Base-by-base conservation (phyloP, 1,284 basidiomycete genomes). In the Termitomyces sp. region DNA sequence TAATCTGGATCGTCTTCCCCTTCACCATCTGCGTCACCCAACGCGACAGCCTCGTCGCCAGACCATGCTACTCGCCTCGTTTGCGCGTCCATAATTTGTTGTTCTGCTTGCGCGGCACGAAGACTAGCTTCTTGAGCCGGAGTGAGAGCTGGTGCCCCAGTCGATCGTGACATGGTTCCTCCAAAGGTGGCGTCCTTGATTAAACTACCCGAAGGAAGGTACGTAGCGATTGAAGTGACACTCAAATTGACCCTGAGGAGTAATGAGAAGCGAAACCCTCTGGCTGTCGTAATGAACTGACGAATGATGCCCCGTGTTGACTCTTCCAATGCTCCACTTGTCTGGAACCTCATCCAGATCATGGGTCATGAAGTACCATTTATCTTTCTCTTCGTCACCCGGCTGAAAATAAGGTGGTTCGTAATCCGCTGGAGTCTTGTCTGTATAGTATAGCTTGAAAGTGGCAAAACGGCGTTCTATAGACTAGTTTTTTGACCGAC, bases 381-480 rank as follows among this genome's bases (percentile, higher is more conserved):
- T 85, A 63, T 90, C 84, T 57, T 78, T 81, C 13, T 83, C 75
- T 9, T 70, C 69, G 64, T 91, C 86, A 0, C 83, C 88, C 6
- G 85, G 69, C 52, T 79, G 77, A 64, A 91, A 91, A 67, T 86
- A 74, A 0, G 84, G 85, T 4, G 89, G 89, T 65, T 91, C 88
- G 59, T 91, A 91, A 50, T 88, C 82, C 5, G 77, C 71, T 0
- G 90, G 91, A 5, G 89, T 85, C 19, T 82, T 75, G 40, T 88
- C 82, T 19, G 82, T 84, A 65, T 91, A 93, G 63, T 87, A 88
- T 13, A 90, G 70, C 65, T 92, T 92, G 72, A 92, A 88, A n/a
- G 85, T 88, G 21, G 88, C 88, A 64, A 79, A 93, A 33, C 90
- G 83, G 46, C 82, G 84, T 64, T 82, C 90, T 92, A 59, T 49